phyloP scores from a whole-genome alignment of 2,329 filamentous ascomycete genomes.

The Achaetomium macrosporum region DNA sequence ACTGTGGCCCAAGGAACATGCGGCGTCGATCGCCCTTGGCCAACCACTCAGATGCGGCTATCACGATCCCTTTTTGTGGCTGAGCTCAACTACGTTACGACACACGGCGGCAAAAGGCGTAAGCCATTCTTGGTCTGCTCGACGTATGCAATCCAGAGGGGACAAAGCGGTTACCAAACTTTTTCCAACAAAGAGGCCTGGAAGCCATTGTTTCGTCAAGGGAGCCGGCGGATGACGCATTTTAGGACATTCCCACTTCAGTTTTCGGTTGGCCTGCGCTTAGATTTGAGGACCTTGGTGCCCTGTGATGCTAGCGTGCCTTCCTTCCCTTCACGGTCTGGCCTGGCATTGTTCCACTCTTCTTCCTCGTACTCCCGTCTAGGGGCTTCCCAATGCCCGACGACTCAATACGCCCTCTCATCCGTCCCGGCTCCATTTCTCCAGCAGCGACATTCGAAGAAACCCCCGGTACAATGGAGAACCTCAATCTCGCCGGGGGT shows the following conservation, averaged over 20 bases:
- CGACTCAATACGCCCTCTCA: slow-evolving; percentile 25
- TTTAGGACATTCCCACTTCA: not conserved
- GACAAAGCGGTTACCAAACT: not conserved
- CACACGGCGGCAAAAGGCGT: slow-evolving; percentile 15
- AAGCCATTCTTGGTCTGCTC: not conserved
- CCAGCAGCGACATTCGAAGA: slow-evolving; percentile 16
- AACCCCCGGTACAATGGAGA: slow-evolving; percentile 18
- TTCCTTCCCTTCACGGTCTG: slow-evolving; percentile 9
- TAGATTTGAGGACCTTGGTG: not conserved
- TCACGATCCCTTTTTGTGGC: slow-evolving; percentile 17
- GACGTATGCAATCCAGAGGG: slow-evolving; percentile 1
- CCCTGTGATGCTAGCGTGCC: not conserved
- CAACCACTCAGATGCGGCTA: slow-evolving; percentile 4
- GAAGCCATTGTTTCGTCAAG: no score
- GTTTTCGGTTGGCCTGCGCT: not conserved
- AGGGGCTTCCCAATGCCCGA: slow-evolving; percentile 24
- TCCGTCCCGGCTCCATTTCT: slow-evolving; percentile 19
- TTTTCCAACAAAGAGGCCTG: not conserved
- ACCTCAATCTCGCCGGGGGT: slow-evolving; percentile 13
- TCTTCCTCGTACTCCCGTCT: not conserved
- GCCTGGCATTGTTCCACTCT: not conserved
- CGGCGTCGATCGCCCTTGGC: slow-evolving; percentile 16
- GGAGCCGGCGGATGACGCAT: slow-evolving; percentile 5
- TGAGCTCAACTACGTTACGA: slow-evolving; percentile 10
- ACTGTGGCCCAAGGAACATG: slow-evolving; percentile 1